These are phyloP conservation scores for Pseudonectria foliicola DNA, from an alignment of 2,329 filamentous ascomycete species.

Conservation along the genomic window DNA sequence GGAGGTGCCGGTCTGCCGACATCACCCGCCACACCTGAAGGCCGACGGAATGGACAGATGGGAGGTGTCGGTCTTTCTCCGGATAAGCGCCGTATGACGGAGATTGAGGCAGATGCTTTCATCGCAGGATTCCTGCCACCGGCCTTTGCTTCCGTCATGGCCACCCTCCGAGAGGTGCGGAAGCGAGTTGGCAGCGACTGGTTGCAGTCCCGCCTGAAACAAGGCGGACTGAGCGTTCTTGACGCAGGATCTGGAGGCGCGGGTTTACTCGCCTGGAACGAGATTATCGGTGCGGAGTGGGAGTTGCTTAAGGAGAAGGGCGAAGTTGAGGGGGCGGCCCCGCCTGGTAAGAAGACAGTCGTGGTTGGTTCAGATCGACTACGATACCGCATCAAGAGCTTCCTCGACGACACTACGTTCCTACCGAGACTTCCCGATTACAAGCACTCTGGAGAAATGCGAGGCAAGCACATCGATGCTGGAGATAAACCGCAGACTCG, in stretches of 20 bases:
- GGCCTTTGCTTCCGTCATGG: slow-evolving; percentile 61
- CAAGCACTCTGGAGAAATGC: slow-evolving; percentile 55
- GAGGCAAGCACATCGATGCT: slow-evolving; percentile 52
- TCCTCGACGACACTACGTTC: slow-evolving; percentile 87
- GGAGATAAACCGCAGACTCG: slow-evolving; percentile 47
- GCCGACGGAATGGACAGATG: slow-evolving; percentile 51
- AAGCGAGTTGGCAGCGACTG: slow-evolving; percentile 65
- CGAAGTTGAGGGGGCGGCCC: slow-evolving; percentile 33
- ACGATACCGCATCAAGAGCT: slow-evolving; percentile 64
- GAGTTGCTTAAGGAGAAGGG: slow-evolving; percentile 54
- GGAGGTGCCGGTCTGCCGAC: slow-evolving; percentile 70
- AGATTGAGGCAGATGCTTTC: slow-evolving; percentile 70
- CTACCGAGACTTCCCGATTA: slow-evolving; percentile 88
- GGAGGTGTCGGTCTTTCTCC: slow-evolving; percentile 58
- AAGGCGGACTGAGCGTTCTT: slow-evolving; percentile 57
- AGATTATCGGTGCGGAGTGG: slow-evolving; percentile 77
- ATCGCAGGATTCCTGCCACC: slow-evolving; percentile 63
- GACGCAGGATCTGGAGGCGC: slow-evolving; percentile 71
- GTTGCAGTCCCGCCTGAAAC: slow-evolving; percentile 56
- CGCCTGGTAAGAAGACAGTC: slow-evolving; percentile 70
- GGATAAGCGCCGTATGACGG: slow-evolving; percentile 58
- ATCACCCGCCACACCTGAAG: slow-evolving; percentile 63
- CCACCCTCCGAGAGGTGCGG: slow-evolving; percentile 64
- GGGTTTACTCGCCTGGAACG: slow-evolving; percentile 67
- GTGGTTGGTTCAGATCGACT: slow-evolving; percentile 70